phyloP scores from a whole-genome alignment of 495 filamentous ascomycete species.

The Podospora australis region DNA sequence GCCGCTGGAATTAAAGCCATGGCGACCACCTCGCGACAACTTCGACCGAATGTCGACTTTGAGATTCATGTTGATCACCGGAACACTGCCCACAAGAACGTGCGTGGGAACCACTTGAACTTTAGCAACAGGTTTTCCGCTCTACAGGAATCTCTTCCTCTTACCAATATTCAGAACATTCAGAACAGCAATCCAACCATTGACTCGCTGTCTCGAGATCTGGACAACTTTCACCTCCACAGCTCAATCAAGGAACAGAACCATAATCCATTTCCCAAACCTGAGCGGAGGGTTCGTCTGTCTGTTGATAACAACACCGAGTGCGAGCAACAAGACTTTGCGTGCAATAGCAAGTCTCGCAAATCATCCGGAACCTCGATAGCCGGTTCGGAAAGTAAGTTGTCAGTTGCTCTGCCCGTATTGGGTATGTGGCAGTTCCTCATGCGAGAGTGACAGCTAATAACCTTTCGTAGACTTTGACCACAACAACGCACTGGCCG shows the following conservation, averaged over 20 bases:
- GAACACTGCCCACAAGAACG: slow-evolving; percentile 8
- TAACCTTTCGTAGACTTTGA: slow-evolving; percentile 1
- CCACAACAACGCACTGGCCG: slow-evolving; percentile 22
- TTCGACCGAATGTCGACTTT: slow-evolving; percentile 14
- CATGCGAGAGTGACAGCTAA: too few relatives aligned
- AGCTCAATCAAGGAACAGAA: slow-evolving; percentile 19
- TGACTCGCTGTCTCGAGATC: slow-evolving; percentile 24
- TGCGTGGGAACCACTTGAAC: slow-evolving; percentile 12
- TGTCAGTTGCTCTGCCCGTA: neutral
- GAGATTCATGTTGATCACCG: slow-evolving; percentile 17
- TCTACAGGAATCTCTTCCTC: slow-evolving; percentile 30
- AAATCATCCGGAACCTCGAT: neutral
- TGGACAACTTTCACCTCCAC: slow-evolving; percentile 28
- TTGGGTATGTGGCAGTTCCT: too few relatives aligned
- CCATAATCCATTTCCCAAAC: slow-evolving; percentile 5
- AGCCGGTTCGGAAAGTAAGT: neutral
- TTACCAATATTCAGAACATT: slow-evolving; percentile 29
- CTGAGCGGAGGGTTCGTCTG: slow-evolving; percentile 7
- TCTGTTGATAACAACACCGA: slow-evolving; percentile 3
- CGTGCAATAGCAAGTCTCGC: too few relatives aligned
- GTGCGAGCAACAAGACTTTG: neutral
- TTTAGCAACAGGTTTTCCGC: slow-evolving; percentile 10
- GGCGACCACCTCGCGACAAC: slow-evolving; percentile 15
- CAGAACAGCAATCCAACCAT: slow-evolving; percentile 14
- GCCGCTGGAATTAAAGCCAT: slow-evolving; percentile 21